Evolutionary conservation across 164 flowering plant genomes (phyloP), one percentile per base, ranked within the genome.

Genomic region (Protea cynaroides): DNA sequence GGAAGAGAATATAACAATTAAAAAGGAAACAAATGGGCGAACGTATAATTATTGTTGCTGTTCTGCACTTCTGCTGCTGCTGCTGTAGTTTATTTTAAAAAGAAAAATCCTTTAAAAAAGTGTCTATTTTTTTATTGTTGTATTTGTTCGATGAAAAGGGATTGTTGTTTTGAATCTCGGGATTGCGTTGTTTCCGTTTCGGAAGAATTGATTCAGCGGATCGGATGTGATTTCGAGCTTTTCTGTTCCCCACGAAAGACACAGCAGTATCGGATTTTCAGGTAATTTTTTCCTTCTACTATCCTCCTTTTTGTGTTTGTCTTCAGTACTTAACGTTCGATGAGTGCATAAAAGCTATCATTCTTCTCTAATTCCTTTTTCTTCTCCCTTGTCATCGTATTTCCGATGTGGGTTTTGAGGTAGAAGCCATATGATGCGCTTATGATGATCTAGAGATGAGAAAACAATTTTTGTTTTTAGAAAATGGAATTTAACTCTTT

Each of bases 241-340:
- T 78, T 61, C 60, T 81, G 89, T 82, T 81, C 82, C 85, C 89
- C 78, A 71, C 60, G 63, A 69, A 61, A 62, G 73, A 69, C 76
- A 75, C 93, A 78, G 44, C 62, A 76, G 55, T 56, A 65, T 62
- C 82, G 53, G 77, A 55, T 72, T 75, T 80, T 81, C 84, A 77
- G 87, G 88, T 80, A 67, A 34, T 69, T 63, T 70, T 66, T 71
- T 67, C 21, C 53, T 70, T 65, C 65, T n/a, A 5, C 34, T 29
- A 29, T 29, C 34, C 34, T 29, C 34, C 18, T 62, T 46, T 61
- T 8, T 60, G 44, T 21, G 7, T 14, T 58, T 52, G 15, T 50
- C 50, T 43, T 18, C 47, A 40, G n/a, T 65, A n/a, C 22, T 19
- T 68, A 38, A 25, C 8, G 34, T 29, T 29, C 5, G 34, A 29